A percentile compares a stretch with the other conserved stretches of the same genome.
phyloP scores from a whole-genome alignment of 208 protist species.

The Leishmania tropica region DNA sequence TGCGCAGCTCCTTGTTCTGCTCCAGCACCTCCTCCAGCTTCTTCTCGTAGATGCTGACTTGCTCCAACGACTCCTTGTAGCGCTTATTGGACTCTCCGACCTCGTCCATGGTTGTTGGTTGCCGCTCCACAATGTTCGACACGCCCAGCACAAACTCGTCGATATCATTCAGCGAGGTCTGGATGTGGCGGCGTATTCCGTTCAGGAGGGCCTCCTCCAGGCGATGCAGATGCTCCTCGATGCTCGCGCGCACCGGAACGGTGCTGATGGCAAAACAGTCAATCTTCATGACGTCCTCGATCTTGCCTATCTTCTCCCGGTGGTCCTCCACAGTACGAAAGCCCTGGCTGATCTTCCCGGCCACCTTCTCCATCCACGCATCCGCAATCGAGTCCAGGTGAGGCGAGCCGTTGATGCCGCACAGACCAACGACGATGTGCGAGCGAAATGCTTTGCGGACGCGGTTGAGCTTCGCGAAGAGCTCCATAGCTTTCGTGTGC shows the following conservation, averaged over 20 bases:
- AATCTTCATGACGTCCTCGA: slow-evolving; percentile 91
- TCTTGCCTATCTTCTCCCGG: slow-evolving; percentile 75
- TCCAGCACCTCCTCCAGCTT: slow-evolving; percentile 77
- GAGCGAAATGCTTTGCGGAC: slow-evolving; percentile 86
- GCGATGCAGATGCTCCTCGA: slow-evolving; percentile 93
- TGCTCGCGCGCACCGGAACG: slow-evolving; percentile 90
- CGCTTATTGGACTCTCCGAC: slow-evolving; percentile 87
- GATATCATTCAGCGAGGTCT: slow-evolving; percentile 66
- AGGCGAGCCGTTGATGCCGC: slow-evolving; percentile 83
- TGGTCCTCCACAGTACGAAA: slow-evolving; percentile 92
- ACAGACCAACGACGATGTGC: slow-evolving; percentile 90
- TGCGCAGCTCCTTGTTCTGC: slow-evolving; percentile 87
- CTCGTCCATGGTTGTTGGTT: slow-evolving; percentile 94
- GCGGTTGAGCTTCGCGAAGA: slow-evolving; percentile 92
- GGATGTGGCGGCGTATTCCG: slow-evolving; percentile 78
- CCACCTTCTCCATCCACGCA: slow-evolving; percentile 61
- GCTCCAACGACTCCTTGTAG: slow-evolving; percentile 64
- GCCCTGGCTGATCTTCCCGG: slow-evolving; percentile 74
- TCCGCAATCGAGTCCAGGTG: slow-evolving; percentile 92
- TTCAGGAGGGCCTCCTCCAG: slow-evolving; percentile 91
- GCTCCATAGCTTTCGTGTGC: slow-evolving; percentile 91
- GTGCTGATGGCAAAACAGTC: slow-evolving; percentile 95
- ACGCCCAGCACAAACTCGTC: slow-evolving; percentile 89
- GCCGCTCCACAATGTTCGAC: slow-evolving; percentile 87
- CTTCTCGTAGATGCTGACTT: slow-evolving; percentile 65